These are phyloP conservation scores for Elymus sibiricus DNA, from an alignment of 176 grass and related monocot species.

Conservation along the genomic window DNA sequence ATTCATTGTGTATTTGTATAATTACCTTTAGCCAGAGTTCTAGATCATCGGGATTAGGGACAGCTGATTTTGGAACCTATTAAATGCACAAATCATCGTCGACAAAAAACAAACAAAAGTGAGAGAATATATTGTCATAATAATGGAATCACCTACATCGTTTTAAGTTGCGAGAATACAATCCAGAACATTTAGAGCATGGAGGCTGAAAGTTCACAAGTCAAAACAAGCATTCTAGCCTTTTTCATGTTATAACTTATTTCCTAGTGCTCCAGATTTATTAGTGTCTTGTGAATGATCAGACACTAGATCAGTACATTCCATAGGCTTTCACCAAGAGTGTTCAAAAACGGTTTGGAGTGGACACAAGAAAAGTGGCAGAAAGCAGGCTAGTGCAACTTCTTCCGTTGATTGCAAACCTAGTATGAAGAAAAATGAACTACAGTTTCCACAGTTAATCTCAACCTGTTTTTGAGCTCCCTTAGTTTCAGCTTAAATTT, in stretches of 20 bases:
- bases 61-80: constrained; percentile 81
- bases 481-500: constrained; percentile 7
- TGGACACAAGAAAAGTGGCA: background rate
- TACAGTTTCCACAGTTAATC: background rate
- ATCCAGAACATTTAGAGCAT: no score
- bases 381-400: background rate
- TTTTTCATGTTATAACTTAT: background rate
- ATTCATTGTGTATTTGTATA: background rate
- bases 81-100: constrained; percentile 7
- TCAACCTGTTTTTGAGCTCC: background rate
- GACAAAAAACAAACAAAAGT: background rate
- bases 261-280: background rate
- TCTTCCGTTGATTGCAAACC: background rate
- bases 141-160: background rate
- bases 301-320: background rate
- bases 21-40: constrained; percentile 94
- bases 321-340: background rate
- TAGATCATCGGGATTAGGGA: constrained; percentile 73
- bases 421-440: background rate
- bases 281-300: background rate
- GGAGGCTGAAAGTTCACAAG: background rate
- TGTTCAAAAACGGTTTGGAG: background rate
- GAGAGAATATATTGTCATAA: background rate
- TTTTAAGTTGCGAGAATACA: background rate
- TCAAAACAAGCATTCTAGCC: background rate